Base-by-base conservation (phyloP, 2,329 filamentous ascomycete species). In the Plectosphaerella plurivora region DNA sequence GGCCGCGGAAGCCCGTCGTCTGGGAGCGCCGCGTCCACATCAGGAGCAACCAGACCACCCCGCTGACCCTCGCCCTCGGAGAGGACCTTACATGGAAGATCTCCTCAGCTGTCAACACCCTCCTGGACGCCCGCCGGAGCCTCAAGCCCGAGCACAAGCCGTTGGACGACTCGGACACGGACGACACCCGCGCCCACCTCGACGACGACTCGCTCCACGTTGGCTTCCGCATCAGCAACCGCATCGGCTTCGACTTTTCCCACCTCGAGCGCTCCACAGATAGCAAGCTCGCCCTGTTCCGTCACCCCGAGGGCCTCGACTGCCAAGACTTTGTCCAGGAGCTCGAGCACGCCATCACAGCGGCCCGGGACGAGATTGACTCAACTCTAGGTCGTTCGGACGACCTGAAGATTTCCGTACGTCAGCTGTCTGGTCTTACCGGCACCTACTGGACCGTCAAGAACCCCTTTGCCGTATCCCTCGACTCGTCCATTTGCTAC, bases 351-450 rank as follows among this genome's bases (percentile, higher is more conserved):
- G 65, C 61, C 25, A 60, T 81, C 5, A 53, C 60, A 24, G 61
- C 65, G 18, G 63, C 69, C 36, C 67, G 75, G 42, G 68, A 75
- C 46, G 63, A 66, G 22, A 63, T 68, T 9, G 78, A 82, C 59
- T 62, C 65, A 33, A 67, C 62, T 7, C 60, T 80, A 47, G 65
- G 62, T 42, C 61, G 60, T 9, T 63, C 73, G 57, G 70, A 79
- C 51, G 78, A 82, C 55, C 67, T 82, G 16, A 74, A 76, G 44
- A 64, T 81, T 5, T 69, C 69, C 10, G 65, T 81, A 12, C 67
- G 72, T 15, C 72, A 79, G 51, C 63, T 82, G 41, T 69, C 71
- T 11, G 73, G 74, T 5, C 63, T 82, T 42, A 68, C 71, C 12
- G 73, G 74, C 6, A 66, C 66, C 9, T 68, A 69, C 4, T 81